A percentile compares a stretch with the other conserved stretches of the same genome.
phyloP scores from a whole-genome alignment of 2,329 filamentous ascomycete genomes.

The Hypoxylon sp. region DNA sequence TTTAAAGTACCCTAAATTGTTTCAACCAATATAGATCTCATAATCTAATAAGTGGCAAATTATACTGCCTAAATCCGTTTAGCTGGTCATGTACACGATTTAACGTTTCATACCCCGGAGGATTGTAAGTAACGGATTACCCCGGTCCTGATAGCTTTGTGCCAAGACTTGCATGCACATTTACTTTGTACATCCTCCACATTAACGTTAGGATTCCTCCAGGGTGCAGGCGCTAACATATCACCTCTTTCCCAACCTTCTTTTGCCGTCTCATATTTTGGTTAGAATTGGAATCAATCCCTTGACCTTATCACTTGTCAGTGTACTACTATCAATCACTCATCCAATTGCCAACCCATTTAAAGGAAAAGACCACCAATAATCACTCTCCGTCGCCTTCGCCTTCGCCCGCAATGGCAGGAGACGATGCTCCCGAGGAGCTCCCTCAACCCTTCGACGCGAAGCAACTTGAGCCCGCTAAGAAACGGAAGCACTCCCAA shows the following conservation, averaged over 20 bases:
- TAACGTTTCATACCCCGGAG: too few relatives aligned
- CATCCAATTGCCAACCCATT: slow-evolving; percentile 5
- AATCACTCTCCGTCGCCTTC: slow-evolving; percentile 26
- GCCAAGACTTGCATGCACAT: slow-evolving; percentile 32
- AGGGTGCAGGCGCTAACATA: not conserved
- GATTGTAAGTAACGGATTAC: too few relatives aligned
- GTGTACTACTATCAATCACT: not conserved
- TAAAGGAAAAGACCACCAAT: slow-evolving; percentile 1
- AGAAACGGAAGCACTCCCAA: slow-evolving; percentile 56
- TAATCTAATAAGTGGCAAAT: too few relatives aligned
- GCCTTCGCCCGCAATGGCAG: slow-evolving; percentile 51
- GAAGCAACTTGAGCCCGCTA: slow-evolving; percentile 56
- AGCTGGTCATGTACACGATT: too few relatives aligned
- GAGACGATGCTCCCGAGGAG: slow-evolving; percentile 51
- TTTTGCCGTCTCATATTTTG: not conserved
- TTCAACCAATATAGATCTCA: too few relatives aligned
- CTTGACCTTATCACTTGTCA: not conserved
- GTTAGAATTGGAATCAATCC: not conserved
- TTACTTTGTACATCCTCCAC: slow-evolving; percentile 18
- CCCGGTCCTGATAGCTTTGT: slow-evolving; percentile 23
- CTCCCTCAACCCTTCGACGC: slow-evolving; percentile 58
- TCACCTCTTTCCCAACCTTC: slow-evolving; percentile 7
- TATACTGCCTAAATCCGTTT: too few relatives aligned
- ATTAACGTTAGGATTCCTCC: slow-evolving; percentile 11
- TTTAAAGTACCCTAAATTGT: too few relatives aligned